Conservation (phyloP, 2,329 filamentous ascomycete species). For the Monilinia fructicola region DNA sequence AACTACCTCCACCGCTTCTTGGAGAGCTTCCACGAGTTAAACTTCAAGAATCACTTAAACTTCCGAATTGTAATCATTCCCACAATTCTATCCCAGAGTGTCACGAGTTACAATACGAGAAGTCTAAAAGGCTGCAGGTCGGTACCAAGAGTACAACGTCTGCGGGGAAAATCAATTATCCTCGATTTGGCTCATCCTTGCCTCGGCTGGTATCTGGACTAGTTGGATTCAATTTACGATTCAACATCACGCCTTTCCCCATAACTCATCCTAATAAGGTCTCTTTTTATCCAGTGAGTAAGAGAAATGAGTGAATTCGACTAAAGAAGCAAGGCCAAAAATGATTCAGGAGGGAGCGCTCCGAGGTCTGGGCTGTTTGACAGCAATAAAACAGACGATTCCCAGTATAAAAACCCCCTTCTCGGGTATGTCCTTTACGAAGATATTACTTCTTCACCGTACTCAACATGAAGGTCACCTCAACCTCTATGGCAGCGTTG, state of each 20-base stretch:
- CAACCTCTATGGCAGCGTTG: conserved; percentile 7
- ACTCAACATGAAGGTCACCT: conserved; percentile 20
- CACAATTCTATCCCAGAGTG: not conserved
- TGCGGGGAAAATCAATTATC: conserved; percentile 14
- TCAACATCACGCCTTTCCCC: not conserved
- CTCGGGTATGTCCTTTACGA: not conserved
- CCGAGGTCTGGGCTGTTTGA: conserved; percentile 8
- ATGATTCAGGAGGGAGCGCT: conserved; percentile 17
- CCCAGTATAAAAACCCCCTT: not conserved
- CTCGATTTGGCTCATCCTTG: conserved; percentile 3
- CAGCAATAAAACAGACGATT: conserved; percentile 11
- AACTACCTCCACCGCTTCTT: not conserved
- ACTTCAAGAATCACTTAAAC: not conserved
- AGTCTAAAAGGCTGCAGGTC: conserved; percentile 15
- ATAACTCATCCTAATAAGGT: not conserved
- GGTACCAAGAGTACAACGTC: conserved; percentile 8
- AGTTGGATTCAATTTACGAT: conserved; percentile 2
- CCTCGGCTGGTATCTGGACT: not conserved
- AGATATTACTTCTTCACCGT: not conserved
- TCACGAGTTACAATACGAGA: conserved; percentile 12
- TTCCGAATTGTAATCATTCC: not conserved
- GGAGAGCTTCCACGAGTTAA: conserved; percentile 20
- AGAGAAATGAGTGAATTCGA: conserved; percentile 6
- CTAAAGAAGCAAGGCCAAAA: conserved; percentile 8
- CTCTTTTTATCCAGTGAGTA: conserved; percentile 9